Conservation (phyloP, 1,139 yeast species). For the Meyerozyma carpophila region DNA sequence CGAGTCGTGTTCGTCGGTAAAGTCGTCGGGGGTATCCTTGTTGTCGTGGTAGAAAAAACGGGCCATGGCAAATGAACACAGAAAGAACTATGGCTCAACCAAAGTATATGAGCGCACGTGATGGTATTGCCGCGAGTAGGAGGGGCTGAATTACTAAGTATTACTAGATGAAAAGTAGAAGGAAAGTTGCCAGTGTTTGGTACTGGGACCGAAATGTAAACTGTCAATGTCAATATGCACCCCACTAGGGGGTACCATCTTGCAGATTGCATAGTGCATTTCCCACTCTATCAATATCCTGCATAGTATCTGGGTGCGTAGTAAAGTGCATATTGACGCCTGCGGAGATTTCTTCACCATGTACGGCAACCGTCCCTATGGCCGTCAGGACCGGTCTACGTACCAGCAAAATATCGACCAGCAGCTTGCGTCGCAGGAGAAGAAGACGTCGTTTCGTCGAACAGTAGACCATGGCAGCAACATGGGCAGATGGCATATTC, state of each 20-base stretch:
- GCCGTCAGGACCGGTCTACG: conserved; percentile 3
- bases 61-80: conserved; percentile 27
- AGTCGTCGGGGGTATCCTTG: conserved; percentile 50
- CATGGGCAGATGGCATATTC: conserved; percentile 66
- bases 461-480: conserved; percentile 88
- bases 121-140: not conserved
- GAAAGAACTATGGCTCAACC: not conserved
- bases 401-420: conserved; percentile 38
- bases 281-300: no score
- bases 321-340: no score
- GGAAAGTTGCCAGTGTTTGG: no score
- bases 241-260: no score
- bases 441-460: conserved; percentile 62
- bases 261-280: no score
- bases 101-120: not conserved
- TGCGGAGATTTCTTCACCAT: not conserved
- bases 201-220: no score
- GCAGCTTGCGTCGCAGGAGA: conserved; percentile 41
- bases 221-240: no score
- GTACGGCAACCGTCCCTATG: conserved; percentile 1
- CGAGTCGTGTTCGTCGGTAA: conserved; percentile 71
- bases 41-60: conserved; percentile 72
- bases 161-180: no score
- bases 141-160: no score
- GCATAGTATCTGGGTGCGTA: no score